Evolutionary conservation across 176 grass and related monocot species (phyloP), one percentile per base, ranked within the genome.

Genomic region (Echinochloa phyllopogon): DNA sequence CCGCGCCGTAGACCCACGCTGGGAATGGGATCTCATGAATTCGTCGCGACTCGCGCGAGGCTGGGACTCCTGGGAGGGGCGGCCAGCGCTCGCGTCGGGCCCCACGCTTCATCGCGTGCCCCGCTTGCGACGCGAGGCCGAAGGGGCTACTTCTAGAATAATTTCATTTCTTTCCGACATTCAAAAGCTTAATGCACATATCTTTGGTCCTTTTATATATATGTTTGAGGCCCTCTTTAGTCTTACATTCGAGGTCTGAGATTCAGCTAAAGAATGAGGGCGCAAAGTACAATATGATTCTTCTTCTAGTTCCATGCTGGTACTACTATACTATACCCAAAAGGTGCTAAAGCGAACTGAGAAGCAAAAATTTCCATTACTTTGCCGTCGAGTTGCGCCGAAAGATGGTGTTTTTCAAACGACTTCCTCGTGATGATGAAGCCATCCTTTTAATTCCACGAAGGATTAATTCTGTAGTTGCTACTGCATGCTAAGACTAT

Each of bases 141-240:
- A n/a, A n/a, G n/a, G 21, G 23, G 9, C 53, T 0, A 6, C 27
- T 70, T 13, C 65, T 49, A 49, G 5, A 62, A 39, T 71, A 50
- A 72, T 79, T 27, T 53, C 21, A 51, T 72, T n/a, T 37, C 24
- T 79, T 79, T 15, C n/a, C 44, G 9, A 25, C 21, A 5, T 49
- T 36, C 76, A 72, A 80, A 86, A 50, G 44, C 14, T 11, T 0
- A 68, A 6, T 4, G 20, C 38, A 81, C 36, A 67, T 67, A 51
- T 24, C 21, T 23, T 48, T 10, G 78, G 88, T 86, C 78, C 77
- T 89, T 81, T 40, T 76, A 68, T 85, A 81, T 76, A 68, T 85
- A 81, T 63, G 53, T 70, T 64, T 47, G 25, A 51, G 47, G 21
- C 55, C 39, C 24, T 47, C 5, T 66, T 45, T 47, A 20, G 41